Conservation (phyloP, 352 stramenopile genomes). For the Phytophthora multivora region DNA sequence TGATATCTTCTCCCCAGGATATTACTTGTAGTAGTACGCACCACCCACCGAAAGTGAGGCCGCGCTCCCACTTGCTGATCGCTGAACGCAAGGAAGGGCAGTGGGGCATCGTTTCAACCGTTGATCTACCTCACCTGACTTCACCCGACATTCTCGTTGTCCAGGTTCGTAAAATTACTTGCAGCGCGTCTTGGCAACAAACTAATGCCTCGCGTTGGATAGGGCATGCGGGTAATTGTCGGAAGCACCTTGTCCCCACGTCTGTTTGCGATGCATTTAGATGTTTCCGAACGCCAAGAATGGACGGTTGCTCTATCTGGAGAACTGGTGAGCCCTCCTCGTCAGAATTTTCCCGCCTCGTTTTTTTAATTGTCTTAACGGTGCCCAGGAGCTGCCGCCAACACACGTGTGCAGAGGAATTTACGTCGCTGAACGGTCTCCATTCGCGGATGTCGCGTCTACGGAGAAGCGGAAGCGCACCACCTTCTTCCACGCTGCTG, state of each 20-base stretch:
- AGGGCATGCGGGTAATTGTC: conserved; percentile 46
- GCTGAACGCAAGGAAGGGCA: conserved; percentile 17
- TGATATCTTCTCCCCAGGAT: conserved; percentile 10
- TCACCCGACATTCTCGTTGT: conserved; percentile 46
- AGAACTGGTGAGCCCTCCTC: conserved; percentile 42
- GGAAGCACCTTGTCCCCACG: conserved; percentile 47
- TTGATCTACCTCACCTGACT: conserved; percentile 36
- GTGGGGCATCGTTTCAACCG: conserved; percentile 28
- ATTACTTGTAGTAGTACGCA: background rate
- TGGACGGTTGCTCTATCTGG: conserved; percentile 43
- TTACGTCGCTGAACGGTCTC: conserved; percentile 40
- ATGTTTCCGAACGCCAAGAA: conserved; percentile 21
- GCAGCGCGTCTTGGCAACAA: background rate
- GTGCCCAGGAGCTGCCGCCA: conserved; percentile 44
- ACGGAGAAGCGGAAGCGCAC: conserved; percentile 51
- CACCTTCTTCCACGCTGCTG: conserved; percentile 49
- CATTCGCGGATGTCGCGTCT: conserved; percentile 60
- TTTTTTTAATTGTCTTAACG: background rate
- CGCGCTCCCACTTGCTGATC: conserved; percentile 35
- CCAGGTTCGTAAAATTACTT: conserved; percentile 33
- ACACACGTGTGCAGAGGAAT: conserved; percentile 57
- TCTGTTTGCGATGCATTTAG: conserved; percentile 45
- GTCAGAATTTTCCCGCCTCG: too few species aligned
- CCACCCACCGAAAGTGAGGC: conserved; percentile 4
- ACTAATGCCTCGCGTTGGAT: background rate